phyloP scores from a whole-genome alignment of 2,329 filamentous ascomycete genomes.

The Trichoderma sp. region DNA sequence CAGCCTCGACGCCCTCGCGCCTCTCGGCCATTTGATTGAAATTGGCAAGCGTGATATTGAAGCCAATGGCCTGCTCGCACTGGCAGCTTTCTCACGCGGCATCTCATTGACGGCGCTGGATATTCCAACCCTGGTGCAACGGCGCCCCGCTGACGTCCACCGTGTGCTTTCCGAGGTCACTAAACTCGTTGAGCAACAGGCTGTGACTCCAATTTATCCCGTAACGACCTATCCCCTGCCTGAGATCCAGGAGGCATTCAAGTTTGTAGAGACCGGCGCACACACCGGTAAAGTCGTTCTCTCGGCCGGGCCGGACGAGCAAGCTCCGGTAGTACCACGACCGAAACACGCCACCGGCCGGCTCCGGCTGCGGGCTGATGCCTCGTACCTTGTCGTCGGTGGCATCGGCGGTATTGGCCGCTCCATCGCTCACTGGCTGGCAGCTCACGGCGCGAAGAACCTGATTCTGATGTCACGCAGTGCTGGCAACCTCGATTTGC shows the following conservation, averaged over 20 bases:
- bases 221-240: background rate
- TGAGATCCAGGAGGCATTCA: slow-evolving; percentile 21
- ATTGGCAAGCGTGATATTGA: background rate
- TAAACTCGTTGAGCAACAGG: background rate
- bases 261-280: slow-evolving; percentile 23
- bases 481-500: background rate
- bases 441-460: background rate
- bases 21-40: background rate
- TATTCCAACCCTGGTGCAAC: background rate
- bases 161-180: background rate
- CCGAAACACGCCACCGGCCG: background rate
- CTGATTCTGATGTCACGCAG: background rate
- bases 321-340: background rate
- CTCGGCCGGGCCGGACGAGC: slow-evolving; percentile 7
- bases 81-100: background rate
- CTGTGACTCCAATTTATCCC: background rate
- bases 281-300: slow-evolving; percentile 26
- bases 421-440: background rate
- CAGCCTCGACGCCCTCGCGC: background rate
- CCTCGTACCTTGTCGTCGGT: background rate
- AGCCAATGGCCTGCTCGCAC: background rate
- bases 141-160: background rate
- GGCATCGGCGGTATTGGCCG: background rate
- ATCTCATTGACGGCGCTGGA: background rate
- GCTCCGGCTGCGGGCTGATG: background rate